These are phyloP conservation scores for Porcisia hertigi DNA, from an alignment of 208 protist genomes.

Conservation along the genomic window DNA sequence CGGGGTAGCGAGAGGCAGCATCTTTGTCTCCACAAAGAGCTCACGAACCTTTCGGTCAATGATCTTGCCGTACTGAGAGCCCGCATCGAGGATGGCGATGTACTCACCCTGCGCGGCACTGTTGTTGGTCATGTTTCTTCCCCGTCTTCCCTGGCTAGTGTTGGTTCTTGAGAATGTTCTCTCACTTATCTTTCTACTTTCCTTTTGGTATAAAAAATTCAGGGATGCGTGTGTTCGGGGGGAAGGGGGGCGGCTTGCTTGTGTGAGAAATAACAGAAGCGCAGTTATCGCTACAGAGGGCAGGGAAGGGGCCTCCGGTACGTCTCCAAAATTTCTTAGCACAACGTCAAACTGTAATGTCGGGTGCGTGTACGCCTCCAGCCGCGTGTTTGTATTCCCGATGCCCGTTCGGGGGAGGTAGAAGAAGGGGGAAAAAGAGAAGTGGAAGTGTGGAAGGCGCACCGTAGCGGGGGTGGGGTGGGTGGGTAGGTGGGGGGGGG, in stretches of 20 bases:
- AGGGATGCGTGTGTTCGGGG: no score
- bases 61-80: conserved; percentile 97
- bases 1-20: conserved; percentile 87
- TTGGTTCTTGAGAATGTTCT: background rate
- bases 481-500: no score
- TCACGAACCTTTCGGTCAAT: conserved; percentile 97
- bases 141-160: no score
- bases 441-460: background rate
- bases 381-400: background rate
- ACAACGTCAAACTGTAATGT: no score
- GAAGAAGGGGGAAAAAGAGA: background rate
- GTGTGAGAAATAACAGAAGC: no score
- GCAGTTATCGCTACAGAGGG: no score
- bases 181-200: no score
- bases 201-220: no score
- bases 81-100: conserved; percentile 95
- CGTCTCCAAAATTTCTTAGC: no score
- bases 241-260: no score
- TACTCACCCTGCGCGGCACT: conserved; percentile 45
- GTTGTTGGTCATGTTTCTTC: conserved; percentile 11
- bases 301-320: no score
- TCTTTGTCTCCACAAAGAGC: conserved; percentile 89
- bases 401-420: background rate
- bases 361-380: background rate
- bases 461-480: background rate